Conservation (phyloP, 768 basidiomycete genomes). For the Cyathus striatus region DNA sequence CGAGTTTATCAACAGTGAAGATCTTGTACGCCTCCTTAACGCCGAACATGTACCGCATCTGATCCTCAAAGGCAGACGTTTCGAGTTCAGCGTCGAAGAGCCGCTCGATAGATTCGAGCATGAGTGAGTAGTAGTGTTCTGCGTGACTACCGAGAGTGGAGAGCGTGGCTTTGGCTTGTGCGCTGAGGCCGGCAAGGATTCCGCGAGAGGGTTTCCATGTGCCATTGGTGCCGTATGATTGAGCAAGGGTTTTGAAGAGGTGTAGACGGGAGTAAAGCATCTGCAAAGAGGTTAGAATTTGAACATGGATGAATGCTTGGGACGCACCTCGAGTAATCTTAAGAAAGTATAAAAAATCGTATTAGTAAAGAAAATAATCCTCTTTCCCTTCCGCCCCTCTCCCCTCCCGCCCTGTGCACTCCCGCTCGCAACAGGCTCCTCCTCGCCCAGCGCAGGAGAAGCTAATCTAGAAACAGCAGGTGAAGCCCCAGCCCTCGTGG, state of each 20-base stretch:
- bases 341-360: conserved; percentile 84
- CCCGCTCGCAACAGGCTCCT: conserved; percentile 19
- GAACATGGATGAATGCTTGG: conserved; percentile 1
- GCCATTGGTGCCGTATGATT: conserved; percentile 30
- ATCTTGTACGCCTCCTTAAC: conserved; percentile 81
- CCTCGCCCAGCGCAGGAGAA: conserved; percentile 53
- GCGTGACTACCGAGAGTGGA: conserved; percentile 35
- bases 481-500: conserved; percentile 45
- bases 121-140: conserved; percentile 73
- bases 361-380: conserved; percentile 80
- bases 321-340: conserved; percentile 77
- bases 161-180: conserved; percentile 17
- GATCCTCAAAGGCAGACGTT: conserved; percentile 83
- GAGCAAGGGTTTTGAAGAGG: conserved; percentile 71
- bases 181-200: conserved; percentile 23
- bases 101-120: conserved; percentile 84
- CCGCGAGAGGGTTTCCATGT: conserved; percentile 11
- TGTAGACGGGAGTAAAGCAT: conserved; percentile 75
- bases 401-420: too few species aligned
- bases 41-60: conserved; percentile 85
- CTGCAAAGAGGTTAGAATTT: conserved; percentile 31
- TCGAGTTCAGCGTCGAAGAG: conserved; percentile 93
- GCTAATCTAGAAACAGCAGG: conserved; percentile 56
- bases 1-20: conserved; percentile 91
- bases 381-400: conserved; percentile 24